phyloP scores from a whole-genome alignment of 768 basidiomycete genomes.

The Tricholoma saponaceum region DNA sequence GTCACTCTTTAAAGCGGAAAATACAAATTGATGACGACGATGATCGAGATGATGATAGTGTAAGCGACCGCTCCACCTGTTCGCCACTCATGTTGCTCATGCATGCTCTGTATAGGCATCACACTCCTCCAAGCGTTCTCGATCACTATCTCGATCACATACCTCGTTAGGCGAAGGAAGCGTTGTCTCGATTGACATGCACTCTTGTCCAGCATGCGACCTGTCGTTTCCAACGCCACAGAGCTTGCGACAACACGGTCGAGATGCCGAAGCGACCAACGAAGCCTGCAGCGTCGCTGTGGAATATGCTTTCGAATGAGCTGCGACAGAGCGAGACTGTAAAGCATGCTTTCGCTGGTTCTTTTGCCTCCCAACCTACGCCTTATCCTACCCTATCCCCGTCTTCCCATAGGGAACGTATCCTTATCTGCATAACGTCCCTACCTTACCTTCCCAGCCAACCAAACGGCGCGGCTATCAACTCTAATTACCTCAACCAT shows the following conservation, averaged over 20 bases:
- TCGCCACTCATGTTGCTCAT: constrained; percentile 11
- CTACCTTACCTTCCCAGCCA: constrained; percentile 5
- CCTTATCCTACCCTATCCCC: neutral
- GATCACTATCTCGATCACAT: constrained; percentile 47
- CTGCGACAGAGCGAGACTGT: neutral
- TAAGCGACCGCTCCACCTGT: constrained; percentile 18
- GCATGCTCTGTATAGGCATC: constrained; percentile 33
- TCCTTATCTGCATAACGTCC: neutral
- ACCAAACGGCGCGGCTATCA: constrained; percentile 6
- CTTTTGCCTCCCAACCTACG: neutral
- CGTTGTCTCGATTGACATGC: constrained; percentile 40
- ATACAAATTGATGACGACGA: constrained; percentile 42
- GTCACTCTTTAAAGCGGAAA: constrained; percentile 45
- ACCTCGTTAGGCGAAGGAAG: constrained; percentile 29
- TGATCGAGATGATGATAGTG: constrained; percentile 34
- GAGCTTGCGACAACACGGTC: constrained; percentile 59
- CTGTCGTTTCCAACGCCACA: constrained; percentile 57
- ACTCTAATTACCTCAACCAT: constrained; percentile 7
- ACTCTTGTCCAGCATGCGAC: constrained; percentile 76
- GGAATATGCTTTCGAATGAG: constrained; percentile 64
- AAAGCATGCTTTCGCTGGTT: constrained; percentile 1
- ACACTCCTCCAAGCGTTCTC: constrained; percentile 56
- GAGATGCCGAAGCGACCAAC: constrained; percentile 38
- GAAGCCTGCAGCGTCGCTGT: constrained; percentile 74
- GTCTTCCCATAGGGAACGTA: neutral